Conservation (phyloP, 1,139 yeast genomes). For the Debaryomycetaceae sp. region DNA sequence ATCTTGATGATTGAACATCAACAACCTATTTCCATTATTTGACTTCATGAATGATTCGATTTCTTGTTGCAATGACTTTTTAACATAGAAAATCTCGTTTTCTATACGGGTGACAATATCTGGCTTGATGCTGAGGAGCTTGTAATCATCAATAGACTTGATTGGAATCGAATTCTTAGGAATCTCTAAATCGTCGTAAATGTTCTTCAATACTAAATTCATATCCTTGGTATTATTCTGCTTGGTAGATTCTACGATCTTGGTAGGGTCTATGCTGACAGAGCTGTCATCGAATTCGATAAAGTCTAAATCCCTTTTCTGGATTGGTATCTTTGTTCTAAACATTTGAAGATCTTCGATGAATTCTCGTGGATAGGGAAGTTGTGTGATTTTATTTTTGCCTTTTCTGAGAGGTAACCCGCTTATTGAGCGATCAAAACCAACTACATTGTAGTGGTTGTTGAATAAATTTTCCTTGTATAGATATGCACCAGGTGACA, state of each 20-base stretch:
- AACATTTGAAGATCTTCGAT: constrained; percentile 38
- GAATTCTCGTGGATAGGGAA: constrained; percentile 36
- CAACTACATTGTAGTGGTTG: constrained; percentile 41
- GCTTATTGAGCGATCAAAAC: constrained; percentile 39
- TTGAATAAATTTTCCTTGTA: constrained; percentile 29
- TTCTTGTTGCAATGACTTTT: constrained; percentile 29
- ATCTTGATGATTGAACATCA: constrained; percentile 22
- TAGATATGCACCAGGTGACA: constrained; percentile 26
- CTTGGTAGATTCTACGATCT: constrained; percentile 4
- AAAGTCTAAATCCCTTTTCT: constrained; percentile 40
- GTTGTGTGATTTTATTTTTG: constrained; percentile 14
- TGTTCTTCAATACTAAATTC: constrained; percentile 12
- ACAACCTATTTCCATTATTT: constrained; percentile 15
- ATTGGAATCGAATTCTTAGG: constrained; percentile 29
- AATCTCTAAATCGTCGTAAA: constrained; percentile 21
- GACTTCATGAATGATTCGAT: constrained; percentile 26
- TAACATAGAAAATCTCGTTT: constrained; percentile 30
- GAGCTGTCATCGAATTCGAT: constrained; percentile 26
- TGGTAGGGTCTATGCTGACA: constrained; percentile 19
- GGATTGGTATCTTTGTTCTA: constrained; percentile 28
- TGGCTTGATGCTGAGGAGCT: constrained; percentile 24
- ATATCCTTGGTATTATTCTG: constrained; percentile 2
- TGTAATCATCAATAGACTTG: constrained; percentile 27
- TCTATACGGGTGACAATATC: constrained; percentile 21
- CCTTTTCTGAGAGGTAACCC: constrained; percentile 39